A percentile compares a stretch with the other conserved stretches of the same genome.
phyloP scores from a whole-genome alignment of 2,329 filamentous ascomycete species.

The Nemania abortiva region DNA sequence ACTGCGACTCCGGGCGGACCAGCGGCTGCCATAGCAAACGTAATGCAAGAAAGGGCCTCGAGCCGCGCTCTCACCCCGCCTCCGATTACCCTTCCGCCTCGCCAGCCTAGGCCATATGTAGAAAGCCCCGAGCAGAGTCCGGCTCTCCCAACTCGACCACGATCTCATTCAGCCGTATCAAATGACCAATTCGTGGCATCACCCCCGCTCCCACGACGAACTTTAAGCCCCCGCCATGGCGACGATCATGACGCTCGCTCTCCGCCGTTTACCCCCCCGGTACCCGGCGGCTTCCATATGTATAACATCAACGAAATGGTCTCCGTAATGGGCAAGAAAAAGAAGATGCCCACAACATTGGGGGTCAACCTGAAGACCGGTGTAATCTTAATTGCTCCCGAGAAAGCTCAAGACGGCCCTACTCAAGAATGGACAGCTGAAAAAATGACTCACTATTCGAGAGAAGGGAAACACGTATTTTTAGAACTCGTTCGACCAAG shows the following conservation, averaged over 20 bases:
- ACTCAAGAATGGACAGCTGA: conserved; percentile 95
- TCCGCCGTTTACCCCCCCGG: conserved; percentile 58
- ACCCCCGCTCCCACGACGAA: conserved; percentile 48
- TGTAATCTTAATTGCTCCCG: conserved; percentile 89
- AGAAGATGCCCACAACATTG: conserved; percentile 97
- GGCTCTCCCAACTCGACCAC: conserved; percentile 54
- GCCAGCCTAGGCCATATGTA: conserved; percentile 68
- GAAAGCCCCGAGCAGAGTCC: conserved; percentile 73
- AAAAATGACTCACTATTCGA: conserved; percentile 95
- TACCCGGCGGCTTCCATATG: conserved; percentile 87
- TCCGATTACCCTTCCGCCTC: conserved; percentile 61
- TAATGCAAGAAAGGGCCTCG: conserved; percentile 63
- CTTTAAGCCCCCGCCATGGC: conserved; percentile 51
- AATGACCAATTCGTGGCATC: conserved; percentile 44
- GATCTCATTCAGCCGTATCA: conserved; percentile 46
- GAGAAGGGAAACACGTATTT: conserved; percentile 98
- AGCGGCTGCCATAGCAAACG: conserved; percentile 66
- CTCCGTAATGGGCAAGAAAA: conserved; percentile 94
- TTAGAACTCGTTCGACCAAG: conserved; percentile 91
- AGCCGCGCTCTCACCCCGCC: conserved; percentile 62
- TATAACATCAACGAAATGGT: conserved; percentile 99
- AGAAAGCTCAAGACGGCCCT: conserved; percentile 83
- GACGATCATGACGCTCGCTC: conserved; percentile 27
- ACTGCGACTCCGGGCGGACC: conserved; percentile 58
- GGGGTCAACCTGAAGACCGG: conserved; percentile 93